Conservation (phyloP, 495 filamentous ascomycete genomes). For the Penicillium bialowiezense region DNA sequence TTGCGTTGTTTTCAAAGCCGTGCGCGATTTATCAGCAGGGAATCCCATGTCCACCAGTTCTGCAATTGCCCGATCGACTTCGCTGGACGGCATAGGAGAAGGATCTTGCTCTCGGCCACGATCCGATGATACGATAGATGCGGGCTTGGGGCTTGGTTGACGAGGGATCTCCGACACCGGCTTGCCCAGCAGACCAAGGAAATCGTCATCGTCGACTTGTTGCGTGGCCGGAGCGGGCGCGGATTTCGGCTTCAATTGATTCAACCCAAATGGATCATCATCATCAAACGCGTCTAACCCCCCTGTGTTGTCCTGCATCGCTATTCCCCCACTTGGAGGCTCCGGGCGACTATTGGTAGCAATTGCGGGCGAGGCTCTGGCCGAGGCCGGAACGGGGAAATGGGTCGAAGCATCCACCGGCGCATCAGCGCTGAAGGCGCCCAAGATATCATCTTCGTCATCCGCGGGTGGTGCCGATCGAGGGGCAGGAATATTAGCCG, state of each 20-base stretch:
- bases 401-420: constrained; percentile 61
- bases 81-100: constrained; percentile 46
- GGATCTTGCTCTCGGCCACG: constrained; percentile 43
- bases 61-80: constrained; percentile 77
- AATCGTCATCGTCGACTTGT: constrained; percentile 68
- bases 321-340: constrained; percentile 19
- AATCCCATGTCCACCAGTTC: constrained; percentile 97
- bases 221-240: constrained; percentile 34
- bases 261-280: constrained; percentile 90
- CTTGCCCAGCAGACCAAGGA: constrained; percentile 80
- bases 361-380: constrained; percentile 27
- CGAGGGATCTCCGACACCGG: constrained; percentile 76
- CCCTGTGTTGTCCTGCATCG: constrained; percentile 22
- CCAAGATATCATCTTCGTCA: constrained; percentile 59
- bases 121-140: constrained; percentile 34
- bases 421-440: constrained; percentile 59
- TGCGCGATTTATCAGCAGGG: constrained; percentile 69
- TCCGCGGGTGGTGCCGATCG: constrained; percentile 31
- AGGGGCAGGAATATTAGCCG: constrained; percentile 49
- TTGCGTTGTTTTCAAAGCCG: constrained; percentile 74
- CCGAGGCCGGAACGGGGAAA: constrained; percentile 49
- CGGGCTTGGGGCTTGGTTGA: constrained; percentile 31
- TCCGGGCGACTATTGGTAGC: constrained; percentile 14
- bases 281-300: constrained; percentile 37
- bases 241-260: constrained; percentile 51